Base-by-base conservation (phyloP, 225 moss, liverwort and hornwort species). In the Ulota crispa region DNA sequence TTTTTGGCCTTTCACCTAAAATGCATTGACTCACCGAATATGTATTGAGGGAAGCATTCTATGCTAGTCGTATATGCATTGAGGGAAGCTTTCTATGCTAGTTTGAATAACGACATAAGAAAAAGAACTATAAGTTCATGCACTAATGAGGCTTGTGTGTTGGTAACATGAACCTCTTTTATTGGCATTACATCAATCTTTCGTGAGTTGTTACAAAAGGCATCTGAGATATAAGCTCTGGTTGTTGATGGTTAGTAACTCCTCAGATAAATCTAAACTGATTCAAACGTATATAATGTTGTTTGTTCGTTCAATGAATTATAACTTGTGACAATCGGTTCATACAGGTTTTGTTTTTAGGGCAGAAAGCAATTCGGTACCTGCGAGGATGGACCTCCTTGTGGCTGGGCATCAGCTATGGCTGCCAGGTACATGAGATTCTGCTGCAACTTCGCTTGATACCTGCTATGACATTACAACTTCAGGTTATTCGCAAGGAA, bases 391-490 rank as follows among this genome's bases (percentile, higher is more conserved):
- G 83, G 86, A 28, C 71, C 70, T 28, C 75, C 81, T 70, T 81
- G 83, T 50, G 88, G 88, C 61, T 88, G 88, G 7, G 88, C 88
- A 79, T 89, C 88, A 53, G 88, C 88, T 64, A 89, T 89, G 76
- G 86, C 83, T 52, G 88, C 88, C 70, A 89, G 68, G 28, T 86
- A 89, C 88, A 89, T 89, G 3, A 89, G 61, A 79, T 89, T 89
- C 81, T 89, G 88, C 83, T 89, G 88, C 71, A 89, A 71, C 81
- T 86, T 86, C 41, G 88, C 86, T 84, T 89, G 88, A 8, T 86
- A 89, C 75, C 88, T 89, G 86, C 88, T 80, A 80, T 39, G 71
- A 21, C 79, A 60, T 30, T 69, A 43, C 45, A 75, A 53, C 24
- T 55, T 79, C 34, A 70, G 4, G 20, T 72, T n/a, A 79, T 83